Percentiles rank a stretch among this genome's conserved stretches.
These are phyloP conservation scores for Phaeosphaeriaceae sp. DNA, from an alignment of 2,329 filamentous ascomycete species.

Conservation along the genomic window DNA sequence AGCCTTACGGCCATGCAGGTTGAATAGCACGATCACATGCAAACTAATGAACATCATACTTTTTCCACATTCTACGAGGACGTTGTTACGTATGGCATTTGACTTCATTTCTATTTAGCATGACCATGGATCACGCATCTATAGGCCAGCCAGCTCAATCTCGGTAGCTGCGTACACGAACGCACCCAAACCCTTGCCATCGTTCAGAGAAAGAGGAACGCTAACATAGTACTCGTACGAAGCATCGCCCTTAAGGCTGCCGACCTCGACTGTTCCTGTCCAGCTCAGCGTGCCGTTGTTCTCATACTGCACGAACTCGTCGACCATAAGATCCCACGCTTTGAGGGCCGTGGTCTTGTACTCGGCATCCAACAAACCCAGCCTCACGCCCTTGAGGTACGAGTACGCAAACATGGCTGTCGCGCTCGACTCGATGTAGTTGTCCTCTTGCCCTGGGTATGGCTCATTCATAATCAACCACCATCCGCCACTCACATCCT, in stretches of 20 bases:
- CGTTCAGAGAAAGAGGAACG: slow-evolving; percentile 43
- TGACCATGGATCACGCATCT: not conserved
- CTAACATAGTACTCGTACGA: slow-evolving; percentile 56
- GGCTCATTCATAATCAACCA: slow-evolving; percentile 64
- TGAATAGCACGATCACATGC: slow-evolving; percentile 1
- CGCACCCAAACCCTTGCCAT: slow-evolving; percentile 51
- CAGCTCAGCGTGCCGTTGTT: slow-evolving; percentile 58
- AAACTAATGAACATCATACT: not conserved
- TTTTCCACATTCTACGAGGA: not conserved
- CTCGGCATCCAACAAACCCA: slow-evolving; percentile 39
- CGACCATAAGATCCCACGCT: slow-evolving; percentile 54
- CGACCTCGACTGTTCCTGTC: slow-evolving; percentile 61
- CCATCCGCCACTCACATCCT: slow-evolving; percentile 61
- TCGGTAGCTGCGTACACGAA: slow-evolving; percentile 50
- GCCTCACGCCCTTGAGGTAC: slow-evolving; percentile 44
- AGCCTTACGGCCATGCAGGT: slow-evolving; percentile 3
- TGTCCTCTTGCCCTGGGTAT: slow-evolving; percentile 55
- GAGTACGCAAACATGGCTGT: slow-evolving; percentile 58
- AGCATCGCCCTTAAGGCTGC: slow-evolving; percentile 58
- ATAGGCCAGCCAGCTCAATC: slow-evolving; percentile 29
- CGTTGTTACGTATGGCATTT: not conserved
- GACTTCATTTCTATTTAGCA: not conserved
- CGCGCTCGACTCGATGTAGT: slow-evolving; percentile 67
- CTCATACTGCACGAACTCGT: slow-evolving; percentile 55
- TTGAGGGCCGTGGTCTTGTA: slow-evolving; percentile 51